Percentiles rank a stretch among this genome's conserved stretches.
Conservation (phyloP, 345 rosid species). For the Brassica cretica region DNA sequence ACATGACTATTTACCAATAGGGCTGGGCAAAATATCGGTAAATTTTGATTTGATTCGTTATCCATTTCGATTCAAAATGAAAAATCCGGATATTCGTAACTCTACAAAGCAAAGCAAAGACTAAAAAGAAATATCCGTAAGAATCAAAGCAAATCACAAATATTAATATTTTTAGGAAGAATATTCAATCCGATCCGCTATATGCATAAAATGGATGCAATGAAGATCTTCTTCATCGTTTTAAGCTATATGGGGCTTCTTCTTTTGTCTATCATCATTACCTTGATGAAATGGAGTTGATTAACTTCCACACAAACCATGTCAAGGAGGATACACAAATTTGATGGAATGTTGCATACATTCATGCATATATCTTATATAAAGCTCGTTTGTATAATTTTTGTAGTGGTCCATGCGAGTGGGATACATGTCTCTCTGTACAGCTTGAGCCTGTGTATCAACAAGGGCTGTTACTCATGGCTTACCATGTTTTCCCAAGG, state of each 20-base stretch:
- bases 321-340: not conserved
- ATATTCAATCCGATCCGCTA: too few relatives aligned
- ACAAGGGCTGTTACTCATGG: not conserved
- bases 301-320: not conserved
- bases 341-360: not conserved
- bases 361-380: not conserved
- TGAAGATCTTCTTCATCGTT: too few relatives aligned
- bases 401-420: not conserved
- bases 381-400: not conserved
- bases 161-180: too few relatives aligned
- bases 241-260: not conserved
- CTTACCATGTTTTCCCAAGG: not conserved
- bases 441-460: not conserved
- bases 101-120: too few relatives aligned
- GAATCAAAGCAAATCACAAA: too few relatives aligned
- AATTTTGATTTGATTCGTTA: too few relatives aligned
- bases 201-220: not conserved
- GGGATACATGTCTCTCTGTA: constrained; percentile 1
- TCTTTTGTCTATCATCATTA: not conserved
- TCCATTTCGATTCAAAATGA: too few relatives aligned
- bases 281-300: not conserved
- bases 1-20: too few relatives aligned
- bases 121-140: too few relatives aligned
- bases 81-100: too few relatives aligned
- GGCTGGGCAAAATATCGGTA: too few relatives aligned